Evolutionary conservation across 306 rosid genomes (phyloP).

Genomic region (Quercus bicolor): DNA sequence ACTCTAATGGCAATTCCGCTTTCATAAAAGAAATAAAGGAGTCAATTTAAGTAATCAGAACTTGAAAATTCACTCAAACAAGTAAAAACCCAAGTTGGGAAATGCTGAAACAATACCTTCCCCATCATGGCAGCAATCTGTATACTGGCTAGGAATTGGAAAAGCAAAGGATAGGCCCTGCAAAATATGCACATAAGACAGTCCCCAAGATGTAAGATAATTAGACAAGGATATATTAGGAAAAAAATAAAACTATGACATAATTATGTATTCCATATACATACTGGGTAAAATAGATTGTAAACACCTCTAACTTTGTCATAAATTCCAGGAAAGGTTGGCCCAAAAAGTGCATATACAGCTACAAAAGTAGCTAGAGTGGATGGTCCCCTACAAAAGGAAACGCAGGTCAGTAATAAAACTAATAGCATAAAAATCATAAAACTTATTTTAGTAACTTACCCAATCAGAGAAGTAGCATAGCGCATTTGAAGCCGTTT

Average conservation of each 20-base stretch:
- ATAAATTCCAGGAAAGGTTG: slow-evolving; percentile 88
- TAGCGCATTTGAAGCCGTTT: slow-evolving; percentile 98
- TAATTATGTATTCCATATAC: slow-evolving; percentile 19
- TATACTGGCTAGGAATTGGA: slow-evolving; percentile 94
- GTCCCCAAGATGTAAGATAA: slow-evolving; percentile 9
- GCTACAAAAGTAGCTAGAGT: slow-evolving; percentile 90
- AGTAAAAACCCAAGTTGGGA: slow-evolving; percentile 3
- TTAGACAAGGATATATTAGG: background rate
- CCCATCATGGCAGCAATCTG: slow-evolving; percentile 77
- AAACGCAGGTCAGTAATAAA: slow-evolving; percentile 14
- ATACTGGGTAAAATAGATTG: slow-evolving; percentile 90
- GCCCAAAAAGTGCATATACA: slow-evolving; percentile 93
- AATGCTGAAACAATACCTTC: slow-evolving; percentile 56
- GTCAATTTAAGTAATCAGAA: slow-evolving; percentile 21
- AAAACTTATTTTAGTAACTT: slow-evolving; percentile 28
- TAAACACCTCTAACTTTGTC: slow-evolving; percentile 89
- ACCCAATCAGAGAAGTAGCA: slow-evolving; percentile 88
- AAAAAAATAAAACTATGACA: background rate
- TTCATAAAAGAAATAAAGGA: slow-evolving; percentile 19
- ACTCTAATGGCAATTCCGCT: slow-evolving; percentile 95
- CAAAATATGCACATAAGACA: slow-evolving; percentile 19
- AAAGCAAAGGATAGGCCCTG: slow-evolving; percentile 98
- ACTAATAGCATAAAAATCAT: background rate
- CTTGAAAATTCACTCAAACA: slow-evolving; percentile 3
- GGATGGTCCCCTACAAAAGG: slow-evolving; percentile 69